Base-by-base conservation (phyloP, 148 eudicot species). In the Camellia japonica region DNA sequence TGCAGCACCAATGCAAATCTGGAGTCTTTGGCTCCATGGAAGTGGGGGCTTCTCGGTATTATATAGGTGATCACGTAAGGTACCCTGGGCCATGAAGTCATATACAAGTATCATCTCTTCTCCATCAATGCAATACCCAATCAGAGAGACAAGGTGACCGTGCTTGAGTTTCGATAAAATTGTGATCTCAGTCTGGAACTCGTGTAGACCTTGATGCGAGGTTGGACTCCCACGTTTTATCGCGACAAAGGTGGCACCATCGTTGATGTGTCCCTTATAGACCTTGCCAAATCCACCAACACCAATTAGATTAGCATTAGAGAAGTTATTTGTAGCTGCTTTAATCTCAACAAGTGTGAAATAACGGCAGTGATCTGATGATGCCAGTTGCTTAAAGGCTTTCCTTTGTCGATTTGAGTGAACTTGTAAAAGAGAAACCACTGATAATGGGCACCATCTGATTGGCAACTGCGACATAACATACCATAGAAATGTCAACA, bases 1-100 rank as follows among this genome's bases (percentile, higher is more conserved):
- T 20, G 67, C 67, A 63, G 67, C 42, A 19, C 9, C 67, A 4
- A 63, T 63, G 30, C 67, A 63, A 18, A 63, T 63, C 67, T 63
- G 0, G 23, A 63, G 67, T 63, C 67, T 63, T 20, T 63, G 5
- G 7, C n/a, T 63, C 67, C 67, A 63, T 6, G 67, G 67, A 63
- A 63, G 67, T 63, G 67, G 30, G 3, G 67, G 67, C 9, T 63
- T 63, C 6, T 20, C 8, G 30, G 67, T 63, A n/a, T 20, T 63
- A 20, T 63, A 63, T 7, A 63, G 67, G n/a, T 63, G 67, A 63
- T 19, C 38, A 5, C 67, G 67, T n/a, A 63, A n/a, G n/a, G 67
- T 63, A 63, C 67, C 67, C n/a, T 11, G 23, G n/a, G 23, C 67
- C 67, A 63, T 63, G 67, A 63, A 63, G 67, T 63, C 67, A 19